These are phyloP conservation scores for Chlorella sp. DNA, from an alignment of 139 green algal species.

Conservation along the genomic window DNA sequence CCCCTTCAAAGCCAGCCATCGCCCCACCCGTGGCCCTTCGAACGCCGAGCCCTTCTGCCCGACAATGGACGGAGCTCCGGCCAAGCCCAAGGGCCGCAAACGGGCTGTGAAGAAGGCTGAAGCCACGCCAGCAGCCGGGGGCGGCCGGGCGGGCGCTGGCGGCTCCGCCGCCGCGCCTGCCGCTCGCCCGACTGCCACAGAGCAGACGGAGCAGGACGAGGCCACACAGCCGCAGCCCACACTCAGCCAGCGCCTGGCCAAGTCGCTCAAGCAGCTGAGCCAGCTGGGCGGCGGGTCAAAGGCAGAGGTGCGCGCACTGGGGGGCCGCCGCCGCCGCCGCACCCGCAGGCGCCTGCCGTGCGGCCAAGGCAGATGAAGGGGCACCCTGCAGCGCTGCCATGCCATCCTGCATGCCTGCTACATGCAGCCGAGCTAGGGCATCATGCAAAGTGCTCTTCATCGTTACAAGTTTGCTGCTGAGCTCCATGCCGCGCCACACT, in stretches of 20 bases:
- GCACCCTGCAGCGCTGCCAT: too few relatives aligned
- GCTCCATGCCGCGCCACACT: too few relatives aligned
- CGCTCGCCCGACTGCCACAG: neutral
- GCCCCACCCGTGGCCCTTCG: too few relatives aligned
- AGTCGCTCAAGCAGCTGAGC: slow-evolving; percentile 26
- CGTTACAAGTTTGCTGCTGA: too few relatives aligned
- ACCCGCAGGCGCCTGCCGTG: too few relatives aligned
- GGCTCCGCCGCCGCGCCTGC: neutral
- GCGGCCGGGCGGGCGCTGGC: neutral
- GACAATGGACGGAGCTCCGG: too few relatives aligned
- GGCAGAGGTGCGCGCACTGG: neutral
- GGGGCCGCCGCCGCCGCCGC: neutral
- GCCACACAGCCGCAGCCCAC: neutral
- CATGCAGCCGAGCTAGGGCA: neutral
- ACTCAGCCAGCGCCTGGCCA: slow-evolving; percentile 10
- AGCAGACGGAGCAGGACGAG: slow-evolving; percentile 3
- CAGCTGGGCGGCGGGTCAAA: slow-evolving; percentile 13
- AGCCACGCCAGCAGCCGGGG: neutral
- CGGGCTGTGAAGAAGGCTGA: neutral
- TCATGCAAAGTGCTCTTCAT: too few relatives aligned
- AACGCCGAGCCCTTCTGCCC: too few relatives aligned
- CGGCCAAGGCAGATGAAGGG: too few relatives aligned
- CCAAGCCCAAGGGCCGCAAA: neutral
- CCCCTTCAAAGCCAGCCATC: too few relatives aligned
- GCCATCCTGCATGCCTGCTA: too few relatives aligned